phyloP scores from a whole-genome alignment of 441 rosid genomes.

The Populus tomentosa region DNA sequence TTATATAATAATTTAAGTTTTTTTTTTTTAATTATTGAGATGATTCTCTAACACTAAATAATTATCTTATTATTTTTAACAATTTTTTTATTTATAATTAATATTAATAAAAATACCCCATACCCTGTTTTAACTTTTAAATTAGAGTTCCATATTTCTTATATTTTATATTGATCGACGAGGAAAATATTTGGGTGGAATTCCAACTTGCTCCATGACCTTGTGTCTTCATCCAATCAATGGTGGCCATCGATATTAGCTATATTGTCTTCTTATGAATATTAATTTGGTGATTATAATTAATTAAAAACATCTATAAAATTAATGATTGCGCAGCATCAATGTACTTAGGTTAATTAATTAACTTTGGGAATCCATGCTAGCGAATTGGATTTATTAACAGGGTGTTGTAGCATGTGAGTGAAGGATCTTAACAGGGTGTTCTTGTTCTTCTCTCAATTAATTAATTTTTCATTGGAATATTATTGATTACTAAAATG shows the following conservation, averaged over 20 bases:
- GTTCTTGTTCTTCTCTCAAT: background rate
- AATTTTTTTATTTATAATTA: too few species aligned
- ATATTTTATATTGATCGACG: too few species aligned
- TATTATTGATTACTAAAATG: background rate
- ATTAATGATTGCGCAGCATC: background rate
- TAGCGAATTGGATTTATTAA: background rate
- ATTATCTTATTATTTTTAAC: too few species aligned
- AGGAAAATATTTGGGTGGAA: background rate
- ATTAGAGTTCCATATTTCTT: background rate
- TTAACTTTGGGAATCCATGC: background rate
- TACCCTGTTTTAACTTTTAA: background rate
- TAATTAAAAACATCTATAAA: background rate
- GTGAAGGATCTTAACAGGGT: conserved; percentile 5
- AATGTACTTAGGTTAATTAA: background rate
- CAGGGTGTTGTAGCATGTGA: background rate
- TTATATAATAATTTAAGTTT: too few species aligned
- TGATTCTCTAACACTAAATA: too few species aligned
- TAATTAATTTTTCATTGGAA: background rate
- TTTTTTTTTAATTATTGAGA: too few species aligned
- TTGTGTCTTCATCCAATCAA: background rate
- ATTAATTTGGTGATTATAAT: too few species aligned
- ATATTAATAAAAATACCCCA: background rate
- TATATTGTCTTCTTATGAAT: too few species aligned
- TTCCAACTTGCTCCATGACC: conserved; percentile 6
- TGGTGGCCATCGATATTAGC: too few species aligned